Percentiles rank a stretch among this genome's conserved stretches.
Conservation (phyloP, 768 basidiomycete genomes). For the Sporobolomyces roseus region DNA sequence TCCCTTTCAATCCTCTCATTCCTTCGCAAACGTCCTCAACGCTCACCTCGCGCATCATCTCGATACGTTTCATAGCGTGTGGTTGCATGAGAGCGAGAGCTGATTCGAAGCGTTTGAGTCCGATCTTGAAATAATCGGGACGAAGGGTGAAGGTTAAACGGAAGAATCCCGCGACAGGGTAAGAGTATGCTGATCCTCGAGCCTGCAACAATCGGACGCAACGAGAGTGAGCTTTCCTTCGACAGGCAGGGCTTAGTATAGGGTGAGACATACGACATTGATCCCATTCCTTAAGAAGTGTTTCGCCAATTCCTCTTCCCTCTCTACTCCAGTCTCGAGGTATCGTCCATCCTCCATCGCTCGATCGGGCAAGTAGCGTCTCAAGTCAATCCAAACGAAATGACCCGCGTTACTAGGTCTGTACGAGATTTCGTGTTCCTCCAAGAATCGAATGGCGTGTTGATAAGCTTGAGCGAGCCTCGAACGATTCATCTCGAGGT, state of each 20-base stretch:
- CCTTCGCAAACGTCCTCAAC: too few relatives aligned
- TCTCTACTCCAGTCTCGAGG: slow-evolving; percentile 16
- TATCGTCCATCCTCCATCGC: slow-evolving; percentile 13
- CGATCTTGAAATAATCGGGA: slow-evolving; percentile 26
- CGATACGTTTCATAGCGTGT: too few relatives aligned
- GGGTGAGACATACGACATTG: slow-evolving; percentile 19
- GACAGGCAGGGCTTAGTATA: neutral
- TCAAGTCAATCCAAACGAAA: slow-evolving; percentile 42
- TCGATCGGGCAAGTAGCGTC: slow-evolving; percentile 15
- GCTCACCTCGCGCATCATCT: too few relatives aligned
- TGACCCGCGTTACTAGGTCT: slow-evolving; percentile 39
- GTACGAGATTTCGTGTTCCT: slow-evolving; percentile 30
- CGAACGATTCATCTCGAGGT: slow-evolving; percentile 37
- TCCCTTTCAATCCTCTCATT: too few relatives aligned
- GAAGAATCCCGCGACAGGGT: slow-evolving; percentile 30
- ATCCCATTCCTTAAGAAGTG: slow-evolving; percentile 8
- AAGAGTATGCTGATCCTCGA: slow-evolving; percentile 20
- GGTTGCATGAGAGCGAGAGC: too few relatives aligned
- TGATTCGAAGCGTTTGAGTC: slow-evolving; percentile 14
- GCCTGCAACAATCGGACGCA: too few relatives aligned
- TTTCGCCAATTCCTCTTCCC: slow-evolving; percentile 14
- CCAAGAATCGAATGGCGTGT: slow-evolving; percentile 34
- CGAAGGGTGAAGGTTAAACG: slow-evolving; percentile 43
- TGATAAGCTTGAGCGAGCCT: slow-evolving; percentile 33
- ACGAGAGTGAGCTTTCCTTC: too few relatives aligned